Base-by-base conservation (phyloP, 305 asterid species). In the Caryopteris hybrid region DNA sequence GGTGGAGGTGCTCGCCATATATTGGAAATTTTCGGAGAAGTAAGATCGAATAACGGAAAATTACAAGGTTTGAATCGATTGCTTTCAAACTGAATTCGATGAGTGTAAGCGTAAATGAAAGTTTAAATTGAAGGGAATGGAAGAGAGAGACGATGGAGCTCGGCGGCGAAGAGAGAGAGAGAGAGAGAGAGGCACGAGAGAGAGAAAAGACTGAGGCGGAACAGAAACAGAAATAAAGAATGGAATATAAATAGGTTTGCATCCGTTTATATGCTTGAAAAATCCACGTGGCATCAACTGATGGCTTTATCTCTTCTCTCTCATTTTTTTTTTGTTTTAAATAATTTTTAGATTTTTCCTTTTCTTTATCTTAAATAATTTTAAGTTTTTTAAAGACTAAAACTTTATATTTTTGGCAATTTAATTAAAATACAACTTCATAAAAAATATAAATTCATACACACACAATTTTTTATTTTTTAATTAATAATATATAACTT, bases 201-300 rank as follows among this genome's bases (percentile, higher is more conserved):
- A 20, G 46, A 42, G 70, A 41, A 18, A 13, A 51, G 57, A 48
- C 45, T 27, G 50, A 62, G 80, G 83, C 95, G 95, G 87, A 85
- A 84, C 78, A 81, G 92, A 85, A 82, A 80, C 66, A 55, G n/a
- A 81, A 79, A 78, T 85, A 81, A 82, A 85, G 86, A 68, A 48
- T 70, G 92, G 89, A 77, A 84, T 89, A 91, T 90, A 90, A 90
- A 90, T 90, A 90, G 92, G 97, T 90, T 90, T 88, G 92, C 97
- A 84, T 90, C 92, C 90, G 86, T 80, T 85, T 83, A 62, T 62
- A 59, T 66, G 72, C 61, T 41, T 66, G 10, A 23, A 38, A 21
- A 27, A 9, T 70, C 87, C 87, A 86, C 91, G 94, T 80, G 96
- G 89, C 86, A 45, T 12, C 20, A 18, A 11, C 23, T 54, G 42